A percentile compares a stretch with the other conserved stretches of the same genome.
These are phyloP conservation scores for Dipodascus geniculatus DNA, from an alignment of 805 yeast species.

Conservation along the genomic window DNA sequence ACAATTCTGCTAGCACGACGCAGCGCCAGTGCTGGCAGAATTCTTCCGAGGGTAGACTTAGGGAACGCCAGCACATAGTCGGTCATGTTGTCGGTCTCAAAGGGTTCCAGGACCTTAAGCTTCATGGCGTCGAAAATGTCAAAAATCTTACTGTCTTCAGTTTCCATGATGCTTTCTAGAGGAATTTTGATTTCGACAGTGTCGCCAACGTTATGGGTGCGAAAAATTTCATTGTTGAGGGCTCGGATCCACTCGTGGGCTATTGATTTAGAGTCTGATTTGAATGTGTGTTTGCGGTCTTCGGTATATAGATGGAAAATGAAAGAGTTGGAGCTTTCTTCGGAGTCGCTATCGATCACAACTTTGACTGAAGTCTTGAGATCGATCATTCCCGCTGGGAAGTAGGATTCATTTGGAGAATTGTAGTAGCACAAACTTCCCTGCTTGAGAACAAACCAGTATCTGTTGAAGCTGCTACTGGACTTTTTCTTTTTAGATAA, in stretches of 20 bases:
- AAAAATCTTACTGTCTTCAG: conserved; percentile 44
- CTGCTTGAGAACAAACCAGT: conserved; percentile 71
- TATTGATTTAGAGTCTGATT: conserved; percentile 57
- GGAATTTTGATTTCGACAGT: conserved; percentile 75
- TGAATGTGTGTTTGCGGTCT: conserved; percentile 47
- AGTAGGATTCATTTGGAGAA: conserved; percentile 66
- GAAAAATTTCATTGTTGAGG: conserved; percentile 65
- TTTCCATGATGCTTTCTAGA: conserved; percentile 47
- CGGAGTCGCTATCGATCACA: conserved; percentile 28
- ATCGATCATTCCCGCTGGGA: conserved; percentile 69
- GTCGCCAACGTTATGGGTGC: conserved; percentile 55
- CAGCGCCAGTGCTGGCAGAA: conserved; percentile 8
- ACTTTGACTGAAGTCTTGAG: conserved; percentile 50
- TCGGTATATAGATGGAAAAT: conserved; percentile 46
- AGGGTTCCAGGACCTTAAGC: conserved; percentile 48
- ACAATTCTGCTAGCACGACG: not conserved
- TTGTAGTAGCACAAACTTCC: conserved; percentile 57
- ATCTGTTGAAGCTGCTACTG: conserved; percentile 35
- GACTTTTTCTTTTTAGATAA: conserved; percentile 31
- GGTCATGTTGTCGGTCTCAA: conserved; percentile 43
- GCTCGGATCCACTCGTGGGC: conserved; percentile 76
- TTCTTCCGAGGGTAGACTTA: conserved; percentile 18
- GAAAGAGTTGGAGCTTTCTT: conserved; percentile 8
- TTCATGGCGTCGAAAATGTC: conserved; percentile 45
- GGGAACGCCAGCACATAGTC: conserved; percentile 63